These are phyloP conservation scores for Cicer yamashitae DNA, from an alignment of 306 rosid genomes.

Conservation along the genomic window DNA sequence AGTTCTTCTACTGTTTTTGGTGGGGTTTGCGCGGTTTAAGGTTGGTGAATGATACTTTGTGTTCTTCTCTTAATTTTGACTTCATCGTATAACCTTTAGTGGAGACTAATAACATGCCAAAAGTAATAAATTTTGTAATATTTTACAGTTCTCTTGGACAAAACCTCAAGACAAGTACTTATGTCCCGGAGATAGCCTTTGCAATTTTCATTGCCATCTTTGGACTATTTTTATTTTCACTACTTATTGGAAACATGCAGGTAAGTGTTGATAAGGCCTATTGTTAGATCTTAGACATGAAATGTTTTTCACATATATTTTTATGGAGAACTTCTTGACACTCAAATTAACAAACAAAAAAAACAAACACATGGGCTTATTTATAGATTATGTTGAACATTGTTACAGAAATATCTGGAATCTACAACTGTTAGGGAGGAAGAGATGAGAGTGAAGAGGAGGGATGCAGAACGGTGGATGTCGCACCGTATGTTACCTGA, in stretches of 20 bases:
- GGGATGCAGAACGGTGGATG: slow-evolving; percentile 90
- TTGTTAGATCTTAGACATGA: slow-evolving; percentile 20
- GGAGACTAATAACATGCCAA: not conserved
- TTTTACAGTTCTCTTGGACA: slow-evolving; percentile 83
- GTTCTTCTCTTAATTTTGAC: not conserved
- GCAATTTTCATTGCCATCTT: slow-evolving; percentile 67
- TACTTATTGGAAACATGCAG: slow-evolving; percentile 95
- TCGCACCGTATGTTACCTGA: slow-evolving; percentile 87
- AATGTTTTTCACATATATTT: not conserved
- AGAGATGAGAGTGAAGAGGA: slow-evolving; percentile 79
- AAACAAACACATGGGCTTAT: not conserved
- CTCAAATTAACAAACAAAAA: not conserved
- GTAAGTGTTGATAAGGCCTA: slow-evolving; percentile 48
- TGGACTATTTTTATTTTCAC: slow-evolving; percentile 79
- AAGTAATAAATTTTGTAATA: not conserved
- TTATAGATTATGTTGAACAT: slow-evolving; percentile 27
- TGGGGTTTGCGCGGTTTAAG: slow-evolving; percentile 90
- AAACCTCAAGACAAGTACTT: slow-evolving; percentile 73
- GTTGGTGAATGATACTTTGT: slow-evolving; percentile 49
- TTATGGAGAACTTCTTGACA: not conserved
- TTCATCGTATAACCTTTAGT: no score
- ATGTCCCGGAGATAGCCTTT: slow-evolving; percentile 62
- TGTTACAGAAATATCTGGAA: slow-evolving; percentile 72
- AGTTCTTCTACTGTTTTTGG: slow-evolving; percentile 88
- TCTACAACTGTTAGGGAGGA: slow-evolving; percentile 75